Evolutionary conservation across 2,329 filamentous ascomycete species (phyloP).

Genomic region (Sporothrix dimorphospora): DNA sequence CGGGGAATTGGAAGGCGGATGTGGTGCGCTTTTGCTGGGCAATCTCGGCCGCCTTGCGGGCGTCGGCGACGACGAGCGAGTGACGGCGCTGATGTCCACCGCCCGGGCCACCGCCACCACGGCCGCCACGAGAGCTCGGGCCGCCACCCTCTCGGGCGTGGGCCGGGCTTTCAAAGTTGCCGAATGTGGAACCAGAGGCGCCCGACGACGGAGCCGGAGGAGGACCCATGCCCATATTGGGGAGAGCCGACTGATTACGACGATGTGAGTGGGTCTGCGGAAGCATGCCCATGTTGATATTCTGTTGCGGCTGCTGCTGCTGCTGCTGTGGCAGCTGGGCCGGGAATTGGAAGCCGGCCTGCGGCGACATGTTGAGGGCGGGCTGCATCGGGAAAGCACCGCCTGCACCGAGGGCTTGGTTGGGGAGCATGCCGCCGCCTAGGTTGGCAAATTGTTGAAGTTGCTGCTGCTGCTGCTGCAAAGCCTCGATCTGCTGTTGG

Average conservation of each 20-base stretch:
- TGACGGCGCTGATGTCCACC: constrained; percentile 91
- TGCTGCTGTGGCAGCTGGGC: constrained; percentile 73
- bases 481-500: constrained; percentile 95
- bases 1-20: constrained; percentile 91
- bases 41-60: constrained; percentile 94
- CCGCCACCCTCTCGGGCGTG: constrained; percentile 68
- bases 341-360: constrained; percentile 88
- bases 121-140: constrained; percentile 52
- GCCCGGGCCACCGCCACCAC: constrained; percentile 58
- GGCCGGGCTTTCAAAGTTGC: constrained; percentile 69
- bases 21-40: constrained; percentile 96
- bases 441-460: constrained; percentile 96
- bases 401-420: constrained; percentile 72
- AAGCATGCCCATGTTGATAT: constrained; percentile 73
- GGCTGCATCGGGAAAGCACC: constrained; percentile 74
- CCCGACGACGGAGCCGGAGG: constrained; percentile 92
- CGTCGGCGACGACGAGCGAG: constrained; percentile 90
- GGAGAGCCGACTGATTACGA: constrained; percentile 95
- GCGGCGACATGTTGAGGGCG: constrained; percentile 76
- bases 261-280: constrained; percentile 84
- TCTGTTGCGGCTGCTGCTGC: constrained; percentile 73
- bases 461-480: constrained; percentile 97
- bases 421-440: constrained; percentile 82
- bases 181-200: constrained; percentile 76
- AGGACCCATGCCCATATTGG: constrained; percentile 86